Conservation (phyloP, 2,329 filamentous ascomycete genomes). For the Nannizziopsis arthrosporioides region DNA sequence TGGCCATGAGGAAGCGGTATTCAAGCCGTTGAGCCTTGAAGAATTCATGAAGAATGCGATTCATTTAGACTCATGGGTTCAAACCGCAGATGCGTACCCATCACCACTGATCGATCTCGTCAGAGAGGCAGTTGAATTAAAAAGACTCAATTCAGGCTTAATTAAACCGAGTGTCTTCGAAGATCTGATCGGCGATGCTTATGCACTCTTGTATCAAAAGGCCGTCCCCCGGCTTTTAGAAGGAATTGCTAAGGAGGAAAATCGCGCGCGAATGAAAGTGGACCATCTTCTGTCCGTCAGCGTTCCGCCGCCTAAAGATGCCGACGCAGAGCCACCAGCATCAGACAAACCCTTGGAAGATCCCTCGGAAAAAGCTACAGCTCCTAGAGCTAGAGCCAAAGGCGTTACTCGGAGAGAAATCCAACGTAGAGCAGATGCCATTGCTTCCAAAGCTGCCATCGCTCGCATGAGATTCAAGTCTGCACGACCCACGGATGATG, state of each 20-base stretch:
- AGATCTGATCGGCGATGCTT: conserved; percentile 85
- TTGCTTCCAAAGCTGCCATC: conserved; percentile 31
- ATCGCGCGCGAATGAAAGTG: conserved; percentile 38
- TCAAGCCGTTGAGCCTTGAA: conserved; percentile 52
- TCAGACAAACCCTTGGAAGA: conserved; percentile 5
- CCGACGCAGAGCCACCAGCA: conserved; percentile 14
- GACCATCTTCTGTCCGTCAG: conserved; percentile 36
- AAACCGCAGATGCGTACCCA: conserved; percentile 36
- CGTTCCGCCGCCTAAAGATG: conserved; percentile 18
- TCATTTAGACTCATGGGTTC: conserved; percentile 49
- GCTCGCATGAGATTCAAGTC: conserved; percentile 12
- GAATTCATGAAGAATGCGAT: conserved; percentile 51
- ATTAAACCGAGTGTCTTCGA: conserved; percentile 82
- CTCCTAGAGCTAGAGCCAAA: conserved; percentile 37
- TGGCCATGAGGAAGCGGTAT: conserved; percentile 52
- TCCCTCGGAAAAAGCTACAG: conserved; percentile 8
- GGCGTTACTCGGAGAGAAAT: conserved; percentile 50
- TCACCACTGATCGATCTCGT: conserved; percentile 48
- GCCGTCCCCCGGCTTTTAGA: conserved; percentile 31
- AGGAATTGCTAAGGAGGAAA: conserved; percentile 35
- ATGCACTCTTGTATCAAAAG: conserved; percentile 47
- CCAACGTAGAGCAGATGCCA: conserved; percentile 47
- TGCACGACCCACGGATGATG: conserved; percentile 9
- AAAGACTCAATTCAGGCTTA: conserved; percentile 70
- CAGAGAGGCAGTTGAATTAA: conserved; percentile 56